Percentiles rank a stretch among this genome's conserved stretches.
These are phyloP conservation scores for Clohesyomyces aquaticus DNA, from an alignment of 495 filamentous ascomycete species.

Conservation along the genomic window DNA sequence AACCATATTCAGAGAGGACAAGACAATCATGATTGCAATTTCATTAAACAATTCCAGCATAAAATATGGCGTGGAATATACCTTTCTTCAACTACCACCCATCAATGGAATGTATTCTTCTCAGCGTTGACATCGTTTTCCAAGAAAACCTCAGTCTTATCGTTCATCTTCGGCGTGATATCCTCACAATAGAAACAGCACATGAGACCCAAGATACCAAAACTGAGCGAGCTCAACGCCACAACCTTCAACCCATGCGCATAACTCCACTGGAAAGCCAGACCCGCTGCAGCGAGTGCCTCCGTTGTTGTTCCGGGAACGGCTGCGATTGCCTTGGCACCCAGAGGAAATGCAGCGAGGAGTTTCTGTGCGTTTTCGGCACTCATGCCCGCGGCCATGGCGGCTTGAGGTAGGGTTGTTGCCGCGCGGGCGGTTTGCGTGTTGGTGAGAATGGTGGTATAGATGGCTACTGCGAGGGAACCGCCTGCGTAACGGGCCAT, in stretches of 20 bases:
- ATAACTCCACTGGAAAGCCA: slow-evolving; percentile 45
- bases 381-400: slow-evolving; percentile 40
- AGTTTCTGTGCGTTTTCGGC: slow-evolving; percentile 30
- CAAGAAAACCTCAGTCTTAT: slow-evolving; percentile 45
- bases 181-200: slow-evolving; percentile 44
- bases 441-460: slow-evolving; percentile 44
- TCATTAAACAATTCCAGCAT: neutral
- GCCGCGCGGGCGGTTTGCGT: slow-evolving; percentile 36
- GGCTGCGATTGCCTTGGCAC: slow-evolving; percentile 36
- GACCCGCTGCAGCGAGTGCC: slow-evolving; percentile 41
- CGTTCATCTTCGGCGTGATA: slow-evolving; percentile 45
- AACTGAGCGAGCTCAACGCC: slow-evolving; percentile 40
- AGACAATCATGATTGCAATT: too few species aligned
- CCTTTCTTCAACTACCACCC: neutral
- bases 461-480: slow-evolving; percentile 44
- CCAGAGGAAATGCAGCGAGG: slow-evolving; percentile 44
- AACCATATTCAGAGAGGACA: too few species aligned
- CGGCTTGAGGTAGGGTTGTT: slow-evolving; percentile 39
- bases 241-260: slow-evolving; percentile 44
- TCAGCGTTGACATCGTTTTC: slow-evolving; percentile 47
- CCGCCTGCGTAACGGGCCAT: slow-evolving; percentile 44
- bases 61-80: neutral
- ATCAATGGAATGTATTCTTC: slow-evolving; percentile 45
- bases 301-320: slow-evolving; percentile 43
- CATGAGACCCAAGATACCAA: slow-evolving; percentile 43